phyloP scores from a whole-genome alignment of 768 basidiomycete species.

The Calocybe gangraenosa region DNA sequence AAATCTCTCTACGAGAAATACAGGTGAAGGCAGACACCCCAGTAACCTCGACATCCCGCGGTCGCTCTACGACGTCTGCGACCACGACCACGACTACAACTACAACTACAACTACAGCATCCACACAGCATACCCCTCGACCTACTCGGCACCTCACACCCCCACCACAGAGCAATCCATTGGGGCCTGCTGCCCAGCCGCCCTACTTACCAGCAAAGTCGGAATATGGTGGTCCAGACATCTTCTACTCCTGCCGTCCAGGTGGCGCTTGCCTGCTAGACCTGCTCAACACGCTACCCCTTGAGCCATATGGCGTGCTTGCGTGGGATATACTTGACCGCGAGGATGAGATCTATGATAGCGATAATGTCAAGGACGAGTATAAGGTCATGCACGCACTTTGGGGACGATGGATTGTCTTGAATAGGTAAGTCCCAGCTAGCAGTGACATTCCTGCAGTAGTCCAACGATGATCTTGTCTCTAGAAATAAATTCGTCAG shows the following conservation, averaged over 20 bases:
- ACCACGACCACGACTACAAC: constrained; percentile 7
- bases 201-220: constrained; percentile 52
- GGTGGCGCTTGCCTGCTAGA: constrained; percentile 65
- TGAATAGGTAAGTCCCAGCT: constrained; percentile 42
- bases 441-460: not conserved
- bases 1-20: not conserved
- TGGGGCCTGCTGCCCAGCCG: constrained; percentile 45
- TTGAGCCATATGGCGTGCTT: constrained; percentile 61
- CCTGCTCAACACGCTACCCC: constrained; percentile 52
- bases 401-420: constrained; percentile 72
- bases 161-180: constrained; percentile 36
- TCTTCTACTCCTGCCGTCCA: constrained; percentile 60
- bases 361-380: constrained; percentile 67
- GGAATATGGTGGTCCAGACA: constrained; percentile 40
- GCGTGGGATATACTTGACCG: constrained; percentile 67
- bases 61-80: constrained; percentile 12
- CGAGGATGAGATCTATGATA: constrained; percentile 74
- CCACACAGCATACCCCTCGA: constrained; percentile 5
- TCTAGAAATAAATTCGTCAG: constrained; percentile 51
- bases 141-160: constrained; percentile 30
- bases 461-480: not conserved
- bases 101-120: constrained; percentile 7
- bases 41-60: constrained; percentile 5
- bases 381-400: constrained; percentile 77
- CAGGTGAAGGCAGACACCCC: not conserved